phyloP scores from a whole-genome alignment of 2,329 filamentous ascomycete species.

The Colletotrichum eleusines region DNA sequence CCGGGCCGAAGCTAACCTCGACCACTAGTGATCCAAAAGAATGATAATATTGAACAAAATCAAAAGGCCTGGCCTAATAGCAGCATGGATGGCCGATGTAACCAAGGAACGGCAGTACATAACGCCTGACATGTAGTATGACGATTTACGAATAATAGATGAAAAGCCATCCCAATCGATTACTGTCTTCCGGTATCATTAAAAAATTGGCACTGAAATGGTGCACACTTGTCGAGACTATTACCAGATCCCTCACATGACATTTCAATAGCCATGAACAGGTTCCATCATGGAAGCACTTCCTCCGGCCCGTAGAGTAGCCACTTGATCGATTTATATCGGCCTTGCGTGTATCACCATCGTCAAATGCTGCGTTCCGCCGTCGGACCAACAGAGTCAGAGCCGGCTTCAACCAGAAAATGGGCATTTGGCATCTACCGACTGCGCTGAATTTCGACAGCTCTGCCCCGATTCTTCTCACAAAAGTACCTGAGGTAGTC shows the following conservation, averaged over 20 bases:
- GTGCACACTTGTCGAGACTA: too few relatives aligned
- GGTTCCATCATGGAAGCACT: not conserved
- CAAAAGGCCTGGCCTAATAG: not conserved
- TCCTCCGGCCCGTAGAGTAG: not conserved
- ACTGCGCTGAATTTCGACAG: conserved; percentile 6
- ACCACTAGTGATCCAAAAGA: conserved; percentile 13
- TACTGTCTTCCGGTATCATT: not conserved
- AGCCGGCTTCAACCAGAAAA: conserved; percentile 20
- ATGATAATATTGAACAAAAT: conserved; percentile 10
- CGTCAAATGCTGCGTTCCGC: conserved; percentile 7
- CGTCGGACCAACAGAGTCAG: not conserved
- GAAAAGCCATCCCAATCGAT: not conserved
- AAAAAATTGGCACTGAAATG: not conserved
- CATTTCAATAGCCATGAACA: not conserved
- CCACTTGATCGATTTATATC: conserved; percentile 1
- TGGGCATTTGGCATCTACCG: conserved; percentile 29
- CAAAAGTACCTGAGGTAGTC: not conserved
- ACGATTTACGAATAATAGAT: conserved; percentile 34
- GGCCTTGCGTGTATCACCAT: conserved; percentile 20
- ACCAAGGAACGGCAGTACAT: not conserved
- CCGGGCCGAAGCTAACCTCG: conserved; percentile 2
- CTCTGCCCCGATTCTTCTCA: not conserved
- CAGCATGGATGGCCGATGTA: not conserved
- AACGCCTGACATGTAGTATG: conserved; percentile 18
- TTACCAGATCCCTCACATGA: too few relatives aligned